A percentile compares a stretch with the other conserved stretches of the same genome.
These are phyloP conservation scores for Pleodorina starrii DNA, from an alignment of 139 green algal species.

Conservation along the genomic window DNA sequence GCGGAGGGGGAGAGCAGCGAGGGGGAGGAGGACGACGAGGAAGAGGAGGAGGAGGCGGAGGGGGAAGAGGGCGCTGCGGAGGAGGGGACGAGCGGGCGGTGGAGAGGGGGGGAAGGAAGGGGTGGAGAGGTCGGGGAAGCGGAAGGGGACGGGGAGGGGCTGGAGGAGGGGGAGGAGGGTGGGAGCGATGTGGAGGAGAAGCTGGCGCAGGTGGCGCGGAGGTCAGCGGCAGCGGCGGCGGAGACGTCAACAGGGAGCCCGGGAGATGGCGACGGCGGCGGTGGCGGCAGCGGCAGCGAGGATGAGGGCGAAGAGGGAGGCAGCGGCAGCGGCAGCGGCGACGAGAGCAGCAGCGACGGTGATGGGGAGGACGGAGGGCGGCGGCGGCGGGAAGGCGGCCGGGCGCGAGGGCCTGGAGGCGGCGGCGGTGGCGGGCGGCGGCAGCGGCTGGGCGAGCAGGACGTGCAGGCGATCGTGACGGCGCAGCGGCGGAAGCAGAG, in stretches of 20 bases:
- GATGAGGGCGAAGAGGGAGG: not conserved
- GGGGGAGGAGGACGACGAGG: not conserved
- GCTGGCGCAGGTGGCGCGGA: not conserved
- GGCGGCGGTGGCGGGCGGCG: not conserved
- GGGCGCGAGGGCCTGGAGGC: not conserved
- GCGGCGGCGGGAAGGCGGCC: not conserved
- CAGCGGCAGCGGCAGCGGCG: not conserved
- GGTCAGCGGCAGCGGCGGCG: too few species aligned
- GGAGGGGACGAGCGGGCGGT: not conserved
- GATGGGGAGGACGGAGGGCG: not conserved
- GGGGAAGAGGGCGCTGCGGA: not conserved
- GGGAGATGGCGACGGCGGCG: not conserved
- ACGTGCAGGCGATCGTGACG: constrained; percentile 64
- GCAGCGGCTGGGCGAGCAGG: constrained; percentile 21
- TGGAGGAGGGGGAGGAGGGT: not conserved
- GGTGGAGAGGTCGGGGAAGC: not conserved
- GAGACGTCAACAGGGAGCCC: too few species aligned
- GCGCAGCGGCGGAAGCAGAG: constrained; percentile 55
- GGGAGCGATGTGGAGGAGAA: not conserved
- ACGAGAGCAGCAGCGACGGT: not conserved
- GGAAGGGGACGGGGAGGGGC: not conserved
- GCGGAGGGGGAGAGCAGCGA: constrained; percentile 18
- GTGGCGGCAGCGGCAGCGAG: not conserved
- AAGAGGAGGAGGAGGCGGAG: constrained; percentile 4
- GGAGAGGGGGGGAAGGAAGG: not conserved